Percentiles rank a stretch among this genome's conserved stretches.
phyloP scores from a whole-genome alignment of 2,329 filamentous ascomycete species.

The Clonostachys byssicola region DNA sequence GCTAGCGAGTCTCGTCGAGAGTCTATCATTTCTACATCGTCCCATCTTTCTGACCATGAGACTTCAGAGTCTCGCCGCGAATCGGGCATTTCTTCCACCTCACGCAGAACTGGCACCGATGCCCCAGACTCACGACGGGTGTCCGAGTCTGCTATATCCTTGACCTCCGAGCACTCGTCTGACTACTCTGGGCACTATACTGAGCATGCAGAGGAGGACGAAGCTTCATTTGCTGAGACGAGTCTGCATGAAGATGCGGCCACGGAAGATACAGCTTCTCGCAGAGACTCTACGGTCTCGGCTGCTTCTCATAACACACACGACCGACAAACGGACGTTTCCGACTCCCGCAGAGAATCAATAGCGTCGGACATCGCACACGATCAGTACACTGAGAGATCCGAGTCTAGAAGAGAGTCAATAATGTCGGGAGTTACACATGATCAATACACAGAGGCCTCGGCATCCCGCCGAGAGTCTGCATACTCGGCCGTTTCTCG shows the following conservation, averaged over 20 bases:
- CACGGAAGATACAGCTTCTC: background rate
- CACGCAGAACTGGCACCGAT: too few species aligned
- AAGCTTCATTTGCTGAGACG: background rate
- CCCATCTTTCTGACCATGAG: too few species aligned
- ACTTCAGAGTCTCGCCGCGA: background rate
- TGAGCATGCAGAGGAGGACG: too few species aligned
- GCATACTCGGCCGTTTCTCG: background rate
- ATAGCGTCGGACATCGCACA: background rate
- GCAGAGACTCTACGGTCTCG: background rate
- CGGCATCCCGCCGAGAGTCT: conserved; percentile 3
- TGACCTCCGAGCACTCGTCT: too few species aligned
- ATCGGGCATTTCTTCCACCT: background rate
- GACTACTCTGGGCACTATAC: too few species aligned
- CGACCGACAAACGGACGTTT: background rate
- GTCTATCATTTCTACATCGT: background rate
- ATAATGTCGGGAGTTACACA: background rate
- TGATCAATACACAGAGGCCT: background rate
- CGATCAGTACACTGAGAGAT: background rate
- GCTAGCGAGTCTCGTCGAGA: background rate
- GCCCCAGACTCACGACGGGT: too few species aligned
- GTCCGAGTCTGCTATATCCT: background rate
- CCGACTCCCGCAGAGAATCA: background rate
- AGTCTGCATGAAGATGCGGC: background rate
- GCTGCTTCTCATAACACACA: background rate
- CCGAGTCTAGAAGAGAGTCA: background rate